phyloP scores from a whole-genome alignment of 73 alveolate genomes.

The Tetrahymena thermophila region DNA sequence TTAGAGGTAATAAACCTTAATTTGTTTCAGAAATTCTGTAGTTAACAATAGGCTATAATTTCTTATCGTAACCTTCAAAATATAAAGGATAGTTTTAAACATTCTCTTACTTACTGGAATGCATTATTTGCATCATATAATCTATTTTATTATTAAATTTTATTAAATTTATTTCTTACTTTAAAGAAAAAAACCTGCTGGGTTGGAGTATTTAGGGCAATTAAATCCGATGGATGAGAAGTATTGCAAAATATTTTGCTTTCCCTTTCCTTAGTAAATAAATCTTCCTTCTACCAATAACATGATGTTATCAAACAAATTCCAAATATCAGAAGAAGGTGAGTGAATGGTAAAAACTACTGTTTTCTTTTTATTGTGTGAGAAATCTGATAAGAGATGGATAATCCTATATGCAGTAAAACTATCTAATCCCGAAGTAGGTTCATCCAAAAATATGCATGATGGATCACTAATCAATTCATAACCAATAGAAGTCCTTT shows the following conservation, averaged over 20 bases:
- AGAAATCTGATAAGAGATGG: background rate
- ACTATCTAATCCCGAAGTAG: background rate
- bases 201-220: constrained; percentile 67
- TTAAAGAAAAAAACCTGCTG: constrained; percentile 30
- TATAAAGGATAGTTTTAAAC: background rate
- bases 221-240: constrained; percentile 51
- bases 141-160: background rate
- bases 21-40: background rate
- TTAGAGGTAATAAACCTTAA: background rate
- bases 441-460: background rate
- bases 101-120: background rate
- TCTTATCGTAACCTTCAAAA: background rate
- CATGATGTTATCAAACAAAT: constrained; percentile 48
- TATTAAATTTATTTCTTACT: background rate
- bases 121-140: background rate
- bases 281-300: constrained; percentile 48
- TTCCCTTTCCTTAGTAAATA: constrained; percentile 33
- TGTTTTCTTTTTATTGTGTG: constrained; percentile 39
- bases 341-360: constrained; percentile 57
- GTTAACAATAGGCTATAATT: background rate
- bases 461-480: background rate
- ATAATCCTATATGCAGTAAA: constrained; percentile 17
- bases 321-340: constrained; percentile 52
- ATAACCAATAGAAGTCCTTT: constrained; percentile 2
- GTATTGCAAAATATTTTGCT: constrained; percentile 34